phyloP scores from a whole-genome alignment of 2,329 filamentous ascomycete species.

The Cryphonectria naterciae region DNA sequence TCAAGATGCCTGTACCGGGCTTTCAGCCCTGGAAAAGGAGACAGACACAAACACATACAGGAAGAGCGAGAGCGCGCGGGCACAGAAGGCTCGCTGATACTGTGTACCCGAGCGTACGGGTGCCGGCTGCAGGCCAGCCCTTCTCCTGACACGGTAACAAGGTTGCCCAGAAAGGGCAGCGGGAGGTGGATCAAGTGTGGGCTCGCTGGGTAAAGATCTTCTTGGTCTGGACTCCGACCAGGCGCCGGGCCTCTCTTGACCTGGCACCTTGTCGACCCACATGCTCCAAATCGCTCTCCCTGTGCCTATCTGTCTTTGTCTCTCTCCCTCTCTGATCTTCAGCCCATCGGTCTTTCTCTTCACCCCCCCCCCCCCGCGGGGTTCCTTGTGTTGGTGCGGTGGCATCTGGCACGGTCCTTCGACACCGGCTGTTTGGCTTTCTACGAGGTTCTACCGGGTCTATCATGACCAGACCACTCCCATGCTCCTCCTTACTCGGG shows the following conservation, averaged over 20 bases:
- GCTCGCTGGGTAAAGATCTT: background rate
- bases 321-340: background rate
- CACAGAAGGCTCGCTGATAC: background rate
- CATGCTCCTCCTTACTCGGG: background rate
- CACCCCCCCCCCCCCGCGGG: background rate
- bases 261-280: background rate
- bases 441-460: background rate
- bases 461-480: background rate
- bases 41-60: background rate
- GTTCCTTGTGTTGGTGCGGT: background rate
- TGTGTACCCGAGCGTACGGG: background rate
- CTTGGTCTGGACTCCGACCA: slow-evolving; percentile 3
- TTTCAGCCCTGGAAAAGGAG: background rate
- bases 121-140: background rate
- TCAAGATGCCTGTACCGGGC: background rate
- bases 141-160: background rate
- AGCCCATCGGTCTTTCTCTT: background rate
- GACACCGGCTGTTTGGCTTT: background rate
- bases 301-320: background rate
- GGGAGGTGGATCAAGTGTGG: background rate
- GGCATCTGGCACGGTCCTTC: background rate
- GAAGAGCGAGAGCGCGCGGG: too few relatives aligned
- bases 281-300: background rate
- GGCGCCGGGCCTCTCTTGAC: background rate
- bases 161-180: background rate